phyloP scores from a whole-genome alignment of 345 rosid genomes.

The Murraya koenigii region DNA sequence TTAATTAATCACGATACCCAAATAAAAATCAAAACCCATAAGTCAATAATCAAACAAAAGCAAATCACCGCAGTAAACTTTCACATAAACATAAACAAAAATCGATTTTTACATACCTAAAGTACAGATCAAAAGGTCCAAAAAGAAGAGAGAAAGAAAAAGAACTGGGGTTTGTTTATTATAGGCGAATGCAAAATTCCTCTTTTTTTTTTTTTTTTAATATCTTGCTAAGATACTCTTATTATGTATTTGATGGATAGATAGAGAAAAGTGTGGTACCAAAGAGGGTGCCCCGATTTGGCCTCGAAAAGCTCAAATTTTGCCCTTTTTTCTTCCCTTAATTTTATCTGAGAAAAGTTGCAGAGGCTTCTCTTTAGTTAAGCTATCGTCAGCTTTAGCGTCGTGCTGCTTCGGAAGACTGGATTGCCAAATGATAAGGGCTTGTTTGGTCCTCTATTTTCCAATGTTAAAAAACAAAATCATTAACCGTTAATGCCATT shows the following conservation, averaged over 20 bases:
- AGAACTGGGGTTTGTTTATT: background rate
- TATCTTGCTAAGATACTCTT: background rate
- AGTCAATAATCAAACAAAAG: background rate
- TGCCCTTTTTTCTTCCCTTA: background rate
- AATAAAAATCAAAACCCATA: background rate
- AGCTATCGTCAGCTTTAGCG: constrained; percentile 24
- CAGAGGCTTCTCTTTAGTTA: background rate
- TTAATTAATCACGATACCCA: background rate
- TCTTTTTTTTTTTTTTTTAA: background rate
- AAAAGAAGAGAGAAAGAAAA: background rate
- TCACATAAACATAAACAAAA: constrained; percentile 1
- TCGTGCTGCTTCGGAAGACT: background rate
- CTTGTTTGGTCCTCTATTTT: constrained; percentile 65
- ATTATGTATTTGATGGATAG: too few relatives aligned
- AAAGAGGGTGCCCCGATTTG: constrained; percentile 34
- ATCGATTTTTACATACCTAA: background rate
- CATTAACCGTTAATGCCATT: background rate
- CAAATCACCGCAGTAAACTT: background rate
- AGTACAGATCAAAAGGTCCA: background rate
- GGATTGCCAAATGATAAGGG: constrained; percentile 27
- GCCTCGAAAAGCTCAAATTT: constrained; percentile 39
- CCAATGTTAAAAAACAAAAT: constrained; percentile 33
- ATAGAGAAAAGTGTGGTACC: constrained; percentile 19
- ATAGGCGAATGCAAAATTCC: background rate
- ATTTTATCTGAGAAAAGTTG: background rate